Conservation (phyloP, 176 grass and related monocot species). For the Dactylis glomerata region DNA sequence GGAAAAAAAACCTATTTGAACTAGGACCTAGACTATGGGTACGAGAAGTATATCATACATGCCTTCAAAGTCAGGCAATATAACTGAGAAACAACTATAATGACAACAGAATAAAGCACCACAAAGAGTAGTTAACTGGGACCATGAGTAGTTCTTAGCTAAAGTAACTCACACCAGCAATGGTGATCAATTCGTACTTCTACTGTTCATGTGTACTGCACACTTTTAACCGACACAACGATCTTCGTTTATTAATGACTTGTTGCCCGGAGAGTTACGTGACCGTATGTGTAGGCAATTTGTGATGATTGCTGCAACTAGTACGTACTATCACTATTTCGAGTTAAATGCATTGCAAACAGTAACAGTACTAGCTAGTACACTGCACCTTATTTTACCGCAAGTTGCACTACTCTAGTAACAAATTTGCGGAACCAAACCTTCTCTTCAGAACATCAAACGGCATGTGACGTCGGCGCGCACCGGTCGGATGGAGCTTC, state of each 20-base stretch:
- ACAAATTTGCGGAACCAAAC: constrained; percentile 9
- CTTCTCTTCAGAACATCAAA: constrained; percentile 49
- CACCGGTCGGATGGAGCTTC: constrained; percentile 27
- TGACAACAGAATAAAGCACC: no score
- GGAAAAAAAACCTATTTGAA: no score
- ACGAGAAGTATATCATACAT: no score
- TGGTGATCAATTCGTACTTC: background rate
- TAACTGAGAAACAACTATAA: no score
- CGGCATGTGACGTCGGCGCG: constrained; percentile 36
- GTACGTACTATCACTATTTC: no score
- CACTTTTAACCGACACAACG: constrained; percentile 7
- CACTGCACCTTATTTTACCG: background rate
- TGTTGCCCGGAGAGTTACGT: constrained; percentile 19
- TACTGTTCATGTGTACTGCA: background rate
- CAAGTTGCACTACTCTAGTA: background rate
- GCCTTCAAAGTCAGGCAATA: no score
- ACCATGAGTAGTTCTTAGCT: no score
- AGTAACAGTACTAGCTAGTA: background rate
- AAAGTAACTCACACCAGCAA: background rate
- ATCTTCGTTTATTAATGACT: background rate
- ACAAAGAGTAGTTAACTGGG: no score
- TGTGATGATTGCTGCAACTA: background rate
- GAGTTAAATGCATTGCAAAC: no score
- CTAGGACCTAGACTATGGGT: no score
- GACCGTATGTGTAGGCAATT: constrained; percentile 14